Base-by-base conservation (phyloP, 164 flowering plant genomes). In the Vitis riparia region DNA sequence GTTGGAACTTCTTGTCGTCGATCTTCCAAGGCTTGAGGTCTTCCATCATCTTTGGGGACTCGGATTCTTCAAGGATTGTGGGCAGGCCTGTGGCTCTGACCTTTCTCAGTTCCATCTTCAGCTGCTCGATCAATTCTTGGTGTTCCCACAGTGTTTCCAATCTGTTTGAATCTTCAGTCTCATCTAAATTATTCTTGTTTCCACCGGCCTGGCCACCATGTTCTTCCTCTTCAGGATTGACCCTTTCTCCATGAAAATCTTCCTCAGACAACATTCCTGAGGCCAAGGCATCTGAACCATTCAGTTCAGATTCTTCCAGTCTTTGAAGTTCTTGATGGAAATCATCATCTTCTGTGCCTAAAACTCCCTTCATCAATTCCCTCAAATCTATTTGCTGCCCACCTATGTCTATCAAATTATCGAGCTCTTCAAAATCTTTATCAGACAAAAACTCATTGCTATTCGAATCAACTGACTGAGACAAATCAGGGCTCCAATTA, bases 21-120 rank as follows among this genome's bases (percentile, higher is more conserved):
- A 92, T 83, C 80, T 87, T 91, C 97, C 98, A 93, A 8, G 97
- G 98, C 80, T 86, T 88, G 71, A 91, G 78, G 70, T 93, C 97
- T 4, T 86, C 94, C 75, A 77, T 78, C 19, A 85, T 75, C 78
- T 86, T 93, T 1, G 97, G 91, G 16, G 81, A 85, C 67, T 93
- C 97, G 0, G 86, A 81, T 65, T 96, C 97, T 73, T 96, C 99
- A 1, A 89, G 59, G n/a, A 96, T 96, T 8, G 99, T 96, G 0
- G 99, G 98, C 17, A 96, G 83, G 6, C 97, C 94, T 3, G 83
- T 85, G n/a, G 90, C 91, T 76, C 81, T 88, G 8, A 82, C 97
- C 74, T 91, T 93, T 60, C 72, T 91, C 68, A 96, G 66, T 71
- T 96, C 99, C 88, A 85, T 83, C 57, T 81, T 85, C 71, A 96